Conservation (phyloP, 768 basidiomycete species). For the Amanita muscaria region DNA sequence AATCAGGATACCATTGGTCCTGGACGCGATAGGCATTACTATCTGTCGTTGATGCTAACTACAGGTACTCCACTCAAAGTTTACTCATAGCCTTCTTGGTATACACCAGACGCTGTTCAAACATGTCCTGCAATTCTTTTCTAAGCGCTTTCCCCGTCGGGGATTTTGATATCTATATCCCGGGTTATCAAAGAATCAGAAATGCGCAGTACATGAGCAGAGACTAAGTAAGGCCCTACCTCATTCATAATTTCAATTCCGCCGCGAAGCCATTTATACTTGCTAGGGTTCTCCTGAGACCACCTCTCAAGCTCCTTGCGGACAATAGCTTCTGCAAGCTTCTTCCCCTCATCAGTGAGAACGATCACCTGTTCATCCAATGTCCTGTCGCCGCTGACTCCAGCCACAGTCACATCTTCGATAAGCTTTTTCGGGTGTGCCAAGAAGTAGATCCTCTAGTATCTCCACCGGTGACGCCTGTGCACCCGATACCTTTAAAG, state of each 20-base stretch:
- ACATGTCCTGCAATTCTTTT: constrained; percentile 48
- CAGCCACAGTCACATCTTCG: constrained; percentile 60
- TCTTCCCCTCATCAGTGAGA: constrained; percentile 45
- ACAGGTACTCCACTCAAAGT: too few relatives aligned
- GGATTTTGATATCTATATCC: constrained; percentile 56
- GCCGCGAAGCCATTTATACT: constrained; percentile 70
- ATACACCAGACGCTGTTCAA: constrained; percentile 31
- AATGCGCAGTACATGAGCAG: too few relatives aligned
- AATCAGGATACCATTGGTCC: too few relatives aligned
- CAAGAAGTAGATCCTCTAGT: constrained; percentile 57
- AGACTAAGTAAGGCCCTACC: constrained; percentile 27
- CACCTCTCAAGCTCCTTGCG: constrained; percentile 46
- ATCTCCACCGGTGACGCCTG: constrained; percentile 81
- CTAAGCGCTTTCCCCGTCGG: constrained; percentile 68
- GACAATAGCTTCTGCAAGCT: constrained; percentile 32
- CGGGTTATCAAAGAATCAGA: constrained; percentile 1
- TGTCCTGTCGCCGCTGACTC: constrained; percentile 63
- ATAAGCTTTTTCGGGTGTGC: constrained; percentile 55
- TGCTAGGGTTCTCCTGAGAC: constrained; percentile 56
- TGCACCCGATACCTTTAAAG: constrained; percentile 67
- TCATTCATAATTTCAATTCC: constrained; percentile 60
- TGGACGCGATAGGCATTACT: too few relatives aligned
- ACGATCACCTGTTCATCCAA: constrained; percentile 67
- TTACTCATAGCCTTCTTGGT: constrained; percentile 23
- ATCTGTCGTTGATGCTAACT: too few relatives aligned